Evolutionary conservation across 495 filamentous ascomycete species (phyloP).

Genomic region (Tuber magnatum): DNA sequence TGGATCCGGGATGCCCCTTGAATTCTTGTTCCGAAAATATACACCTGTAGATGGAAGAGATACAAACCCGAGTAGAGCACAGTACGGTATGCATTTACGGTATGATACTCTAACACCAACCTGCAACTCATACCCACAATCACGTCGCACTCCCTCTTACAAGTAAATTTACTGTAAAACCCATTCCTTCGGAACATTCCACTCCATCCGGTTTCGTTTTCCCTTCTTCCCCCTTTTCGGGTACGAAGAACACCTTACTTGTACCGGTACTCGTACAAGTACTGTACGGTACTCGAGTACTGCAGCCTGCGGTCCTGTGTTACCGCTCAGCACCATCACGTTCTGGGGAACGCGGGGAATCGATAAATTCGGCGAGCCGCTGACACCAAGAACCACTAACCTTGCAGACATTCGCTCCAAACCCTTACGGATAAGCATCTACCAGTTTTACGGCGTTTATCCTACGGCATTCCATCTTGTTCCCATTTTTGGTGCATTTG

Average conservation of each 20-base stretch:
- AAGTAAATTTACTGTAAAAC: not conserved
- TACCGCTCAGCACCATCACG: slow-evolving; percentile 6
- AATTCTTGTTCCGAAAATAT: not conserved
- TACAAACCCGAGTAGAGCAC: not conserved
- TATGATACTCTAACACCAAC: not conserved
- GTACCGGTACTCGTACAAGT: too few species aligned
- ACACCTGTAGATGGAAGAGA: not conserved
- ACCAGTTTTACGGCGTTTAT: not conserved
- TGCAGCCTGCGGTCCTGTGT: slow-evolving; percentile 1
- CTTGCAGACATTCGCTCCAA: not conserved
- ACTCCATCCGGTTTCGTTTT: slow-evolving; percentile 8
- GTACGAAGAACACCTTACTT: slow-evolving; percentile 9
- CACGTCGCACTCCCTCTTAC: not conserved
- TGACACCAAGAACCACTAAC: slow-evolving; percentile 18
- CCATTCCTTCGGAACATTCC: slow-evolving; percentile 19
- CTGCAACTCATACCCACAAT: not conserved
- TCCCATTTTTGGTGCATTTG: not conserved
- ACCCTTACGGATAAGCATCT: not conserved
- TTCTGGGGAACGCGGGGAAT: slow-evolving; percentile 16
- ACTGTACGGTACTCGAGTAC: too few species aligned
- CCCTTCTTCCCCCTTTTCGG: slow-evolving; percentile 4
- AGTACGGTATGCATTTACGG: too few species aligned
- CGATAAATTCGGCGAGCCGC: slow-evolving; percentile 22
- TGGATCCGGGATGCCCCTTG: not conserved
- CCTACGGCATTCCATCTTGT: not conserved